Percentiles rank a stretch among this genome's conserved stretches.
phyloP scores from a whole-genome alignment of 306 rosid species.

The Styphnolobium japonicum region DNA sequence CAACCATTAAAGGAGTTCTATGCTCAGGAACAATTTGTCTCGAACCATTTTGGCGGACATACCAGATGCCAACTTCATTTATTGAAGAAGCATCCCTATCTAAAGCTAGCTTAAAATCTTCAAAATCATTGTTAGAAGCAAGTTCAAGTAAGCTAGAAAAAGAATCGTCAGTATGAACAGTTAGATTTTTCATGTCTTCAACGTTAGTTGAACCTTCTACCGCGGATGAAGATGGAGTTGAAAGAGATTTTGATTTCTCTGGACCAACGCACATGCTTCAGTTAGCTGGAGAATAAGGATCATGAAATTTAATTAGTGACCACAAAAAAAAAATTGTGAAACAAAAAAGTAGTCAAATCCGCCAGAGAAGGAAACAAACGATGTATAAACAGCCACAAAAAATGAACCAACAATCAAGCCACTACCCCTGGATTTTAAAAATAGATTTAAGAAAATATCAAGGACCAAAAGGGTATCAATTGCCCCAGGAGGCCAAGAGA shows the following conservation, averaged over 20 bases:
- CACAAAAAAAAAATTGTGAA: background rate
- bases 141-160: constrained; percentile 61
- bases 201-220: constrained; percentile 41
- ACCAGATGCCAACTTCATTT: constrained; percentile 70
- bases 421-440: background rate
- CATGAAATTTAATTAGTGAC: background rate
- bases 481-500: background rate
- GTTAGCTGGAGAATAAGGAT: constrained; percentile 28
- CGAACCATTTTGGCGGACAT: constrained; percentile 69
- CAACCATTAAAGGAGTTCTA: constrained; percentile 88
- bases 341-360: background rate
- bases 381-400: background rate
- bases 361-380: background rate
- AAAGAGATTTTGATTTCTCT: constrained; percentile 50
- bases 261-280: constrained; percentile 78
- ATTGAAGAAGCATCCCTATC: constrained; percentile 47
- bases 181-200: constrained; percentile 55
- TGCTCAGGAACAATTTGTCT: constrained; percentile 67
- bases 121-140: constrained; percentile 81
- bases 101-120: constrained; percentile 54
- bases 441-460: background rate
- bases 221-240: constrained; percentile 37
- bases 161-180: constrained; percentile 62
- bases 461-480: background rate
- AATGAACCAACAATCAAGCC: background rate